Base-by-base conservation (phyloP, 306 rosid species). In the Malus sylvestris region DNA sequence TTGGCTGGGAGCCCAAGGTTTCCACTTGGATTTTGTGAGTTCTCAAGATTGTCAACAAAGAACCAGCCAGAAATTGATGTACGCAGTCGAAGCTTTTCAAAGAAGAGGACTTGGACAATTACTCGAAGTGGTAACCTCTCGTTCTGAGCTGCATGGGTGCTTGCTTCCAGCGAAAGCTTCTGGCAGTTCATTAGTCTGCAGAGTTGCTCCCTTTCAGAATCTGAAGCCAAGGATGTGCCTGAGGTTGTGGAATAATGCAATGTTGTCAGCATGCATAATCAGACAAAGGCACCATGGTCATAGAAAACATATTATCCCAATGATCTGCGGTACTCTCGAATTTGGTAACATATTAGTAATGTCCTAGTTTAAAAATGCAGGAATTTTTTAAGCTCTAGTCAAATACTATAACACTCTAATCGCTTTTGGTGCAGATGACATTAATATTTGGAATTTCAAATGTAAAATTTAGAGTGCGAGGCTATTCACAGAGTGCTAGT, bases 221-320 rank as follows among this genome's bases (percentile, higher is more conserved):
- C 95, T 57, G 89, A 20, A 93, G 86, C 98, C 98, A 87, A 53
- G 93, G 95, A 86, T 91, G 98, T 70, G 98, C 90, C 96, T 91
- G 86, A 29, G 80, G 52, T 77, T 83, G 40, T 59, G 55, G 18
- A 15, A 51, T 4, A 15, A 51, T 51, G 55, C 55, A 16, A 15
- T 51, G 20, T 51, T 51, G 55, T 51, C 6, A 16, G 20, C 55
- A 51, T 2, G 55, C 55, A 15, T 16, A 6, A 51, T 51, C 55
- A 51, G 55, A 49, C 15, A 9, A 9, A 49, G 55, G 18, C 55
- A 51, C 55, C 55, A 51, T 15, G 18, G 20, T 51, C 55, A 6
- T 4, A 49, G 20, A 49, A 49, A 49, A 42, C 16, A 49, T 49
- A 49, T 15, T 15, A 15, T 6, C 55, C 55, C 55, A 15, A 49